Evolutionary conservation across 2,329 filamentous ascomycete genomes (phyloP).

Genomic region (Pseudogymnoascus sp.): DNA sequence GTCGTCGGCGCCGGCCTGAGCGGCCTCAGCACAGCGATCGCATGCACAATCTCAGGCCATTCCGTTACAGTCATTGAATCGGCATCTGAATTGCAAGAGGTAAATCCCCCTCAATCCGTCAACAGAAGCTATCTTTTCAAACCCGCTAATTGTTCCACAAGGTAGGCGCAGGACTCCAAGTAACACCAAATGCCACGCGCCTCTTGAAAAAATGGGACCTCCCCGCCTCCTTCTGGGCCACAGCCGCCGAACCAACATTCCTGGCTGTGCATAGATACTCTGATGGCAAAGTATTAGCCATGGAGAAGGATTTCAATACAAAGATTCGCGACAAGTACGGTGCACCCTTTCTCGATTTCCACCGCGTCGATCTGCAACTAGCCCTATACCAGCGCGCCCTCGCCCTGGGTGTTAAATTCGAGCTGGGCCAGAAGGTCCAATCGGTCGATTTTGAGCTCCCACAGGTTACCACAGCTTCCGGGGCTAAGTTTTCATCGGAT

Average conservation of each 20-base stretch:
- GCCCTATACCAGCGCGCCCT: conserved; percentile 35
- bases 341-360: conserved; percentile 39
- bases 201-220: conserved; percentile 24
- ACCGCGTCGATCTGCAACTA: conserved; percentile 40
- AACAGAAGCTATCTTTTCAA: conserved; percentile 37
- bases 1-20: conserved; percentile 50
- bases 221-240: conserved; percentile 16
- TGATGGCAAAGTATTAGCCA: conserved; percentile 31
- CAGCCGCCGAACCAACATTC: conserved; percentile 18
- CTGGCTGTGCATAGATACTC: conserved; percentile 48
- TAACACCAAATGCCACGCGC: conserved; percentile 22
- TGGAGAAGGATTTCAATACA: conserved; percentile 17
- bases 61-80: conserved; percentile 36
- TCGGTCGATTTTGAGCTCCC: conserved; percentile 24
- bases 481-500: conserved; percentile 27
- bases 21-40: conserved; percentile 38
- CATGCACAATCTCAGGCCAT: conserved; percentile 27
- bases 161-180: conserved; percentile 29
- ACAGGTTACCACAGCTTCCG: conserved; percentile 21
- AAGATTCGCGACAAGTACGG: conserved; percentile 21
- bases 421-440: conserved; percentile 32
- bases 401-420: conserved; percentile 32
- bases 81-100: conserved; percentile 34
- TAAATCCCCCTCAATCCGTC: conserved; percentile 24
- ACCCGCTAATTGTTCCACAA: conserved; percentile 40